Percentiles rank a stretch among this genome's conserved stretches.
Evolutionary conservation across 331 rosid genomes (phyloP).

Genomic region (Phaseolus coccineus): DNA sequence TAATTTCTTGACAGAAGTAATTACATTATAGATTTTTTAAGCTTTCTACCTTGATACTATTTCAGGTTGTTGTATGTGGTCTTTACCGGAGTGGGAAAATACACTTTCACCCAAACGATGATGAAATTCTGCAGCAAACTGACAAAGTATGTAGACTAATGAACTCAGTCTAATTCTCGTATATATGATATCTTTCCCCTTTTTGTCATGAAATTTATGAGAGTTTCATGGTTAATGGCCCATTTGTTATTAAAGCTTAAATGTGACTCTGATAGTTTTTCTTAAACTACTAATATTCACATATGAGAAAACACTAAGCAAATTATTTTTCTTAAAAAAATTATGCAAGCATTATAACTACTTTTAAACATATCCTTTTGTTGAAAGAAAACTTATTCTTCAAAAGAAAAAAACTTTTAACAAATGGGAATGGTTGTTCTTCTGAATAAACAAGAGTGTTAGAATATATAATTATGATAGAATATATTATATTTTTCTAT

Average conservation of each 20-base stretch:
- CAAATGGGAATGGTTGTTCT: background rate
- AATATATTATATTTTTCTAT: too few relatives aligned
- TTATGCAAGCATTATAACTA: background rate
- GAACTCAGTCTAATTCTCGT: conserved; percentile 18
- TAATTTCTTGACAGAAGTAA: conserved; percentile 34
- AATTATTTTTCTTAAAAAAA: background rate
- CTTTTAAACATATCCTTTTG: background rate
- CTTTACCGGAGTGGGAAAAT: conserved; percentile 83
- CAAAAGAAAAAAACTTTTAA: too few relatives aligned
- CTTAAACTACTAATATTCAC: background rate
- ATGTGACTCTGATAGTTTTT: background rate
- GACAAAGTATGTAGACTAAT: conserved; percentile 77
- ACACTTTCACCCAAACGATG: conserved; percentile 86
- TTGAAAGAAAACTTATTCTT: too few relatives aligned
- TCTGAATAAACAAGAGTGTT: background rate
- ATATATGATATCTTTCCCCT: conserved; percentile 10
- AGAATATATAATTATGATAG: too few relatives aligned
- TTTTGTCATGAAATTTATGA: conserved; percentile 15
- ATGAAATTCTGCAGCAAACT: conserved; percentile 73
- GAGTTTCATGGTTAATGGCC: conserved; percentile 2
- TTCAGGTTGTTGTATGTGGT: conserved; percentile 93
- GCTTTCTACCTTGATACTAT: conserved; percentile 44
- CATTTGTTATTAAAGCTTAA: background rate
- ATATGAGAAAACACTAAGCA: background rate
- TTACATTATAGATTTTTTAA: conserved; percentile 32